phyloP scores from a whole-genome alignment of 2,329 filamentous ascomycete genomes.

The Trichoderma aggressivum region DNA sequence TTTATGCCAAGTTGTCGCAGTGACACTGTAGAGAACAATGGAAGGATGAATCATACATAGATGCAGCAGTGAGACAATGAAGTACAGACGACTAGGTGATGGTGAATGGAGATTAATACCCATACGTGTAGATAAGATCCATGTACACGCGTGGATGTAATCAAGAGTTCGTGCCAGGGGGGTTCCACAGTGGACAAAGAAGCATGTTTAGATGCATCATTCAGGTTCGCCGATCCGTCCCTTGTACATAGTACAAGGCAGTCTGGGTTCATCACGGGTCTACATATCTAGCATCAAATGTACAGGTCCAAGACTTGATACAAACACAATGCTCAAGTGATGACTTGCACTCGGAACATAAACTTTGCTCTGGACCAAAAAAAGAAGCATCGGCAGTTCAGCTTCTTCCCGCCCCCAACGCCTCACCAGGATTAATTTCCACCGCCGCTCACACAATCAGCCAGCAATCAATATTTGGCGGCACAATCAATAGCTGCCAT shows the following conservation, averaged over 20 bases:
- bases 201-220: conserved; percentile 14
- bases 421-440: neutral
- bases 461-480: neutral
- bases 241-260: neutral
- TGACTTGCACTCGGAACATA: neutral
- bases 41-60: neutral
- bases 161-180: neutral
- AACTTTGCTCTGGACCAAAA: neutral
- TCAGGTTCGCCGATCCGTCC: neutral
- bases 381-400: neutral
- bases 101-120: too few relatives aligned
- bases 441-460: neutral
- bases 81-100: neutral
- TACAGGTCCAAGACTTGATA: neutral
- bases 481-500: neutral
- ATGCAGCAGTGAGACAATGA: neutral
- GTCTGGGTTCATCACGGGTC: neutral
- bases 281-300: neutral
- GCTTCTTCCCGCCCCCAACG: neutral
- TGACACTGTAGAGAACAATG: neutral
- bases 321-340: neutral
- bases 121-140: neutral
- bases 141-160: neutral
- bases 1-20: neutral
- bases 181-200: neutral